Conservation (phyloP, 2,329 filamentous ascomycete genomes). For the Colletotrichum phormii region DNA sequence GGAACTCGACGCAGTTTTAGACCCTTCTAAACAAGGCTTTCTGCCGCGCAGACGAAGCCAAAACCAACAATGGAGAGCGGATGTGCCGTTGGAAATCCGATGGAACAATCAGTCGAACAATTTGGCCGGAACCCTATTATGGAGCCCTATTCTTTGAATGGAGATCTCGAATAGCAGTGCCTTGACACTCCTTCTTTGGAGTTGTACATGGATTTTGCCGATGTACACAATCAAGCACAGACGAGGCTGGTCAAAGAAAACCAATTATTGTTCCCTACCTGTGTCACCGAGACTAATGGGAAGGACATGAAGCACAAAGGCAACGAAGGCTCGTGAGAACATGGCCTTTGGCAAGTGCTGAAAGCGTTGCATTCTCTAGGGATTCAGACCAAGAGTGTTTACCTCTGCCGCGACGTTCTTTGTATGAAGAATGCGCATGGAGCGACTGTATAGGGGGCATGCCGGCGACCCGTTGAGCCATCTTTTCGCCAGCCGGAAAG, state of each 20-base stretch:
- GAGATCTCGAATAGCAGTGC: neutral
- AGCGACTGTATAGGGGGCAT: neutral
- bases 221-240: neutral
- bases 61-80: neutral
- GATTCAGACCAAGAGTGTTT: too few species aligned
- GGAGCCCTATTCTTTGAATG: too few species aligned
- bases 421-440: neutral
- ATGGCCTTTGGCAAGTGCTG: neutral
- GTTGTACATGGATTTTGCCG: neutral
- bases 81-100: neutral
- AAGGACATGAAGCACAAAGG: constrained; percentile 14
- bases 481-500: neutral
- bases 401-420: neutral
- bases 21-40: neutral
- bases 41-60: neutral
- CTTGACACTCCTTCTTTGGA: neutral
- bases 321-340: neutral
- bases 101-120: neutral
- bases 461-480: neutral
- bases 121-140: too few species aligned
- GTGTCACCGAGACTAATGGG: neutral
- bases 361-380: neutral
- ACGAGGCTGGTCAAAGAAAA: neutral
- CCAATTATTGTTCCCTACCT: neutral
- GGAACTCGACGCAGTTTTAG: neutral